A percentile compares a stretch with the other conserved stretches of the same genome.
Conservation (phyloP, 208 protist species). For the Acanthamoeba lenticulata region DNA sequence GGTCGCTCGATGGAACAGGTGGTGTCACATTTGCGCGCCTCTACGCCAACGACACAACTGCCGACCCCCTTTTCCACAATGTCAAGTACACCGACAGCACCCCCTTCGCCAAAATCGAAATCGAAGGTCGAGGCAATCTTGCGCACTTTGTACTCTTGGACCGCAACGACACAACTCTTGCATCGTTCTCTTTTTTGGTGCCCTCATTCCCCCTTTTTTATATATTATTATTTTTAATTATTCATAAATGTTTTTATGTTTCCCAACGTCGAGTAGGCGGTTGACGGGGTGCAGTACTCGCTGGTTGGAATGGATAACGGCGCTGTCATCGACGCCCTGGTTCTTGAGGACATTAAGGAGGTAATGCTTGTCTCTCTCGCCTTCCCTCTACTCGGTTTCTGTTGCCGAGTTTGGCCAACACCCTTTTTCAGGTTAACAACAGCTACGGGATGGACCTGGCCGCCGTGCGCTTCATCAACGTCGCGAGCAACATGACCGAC, state of each 20-base stretch:
- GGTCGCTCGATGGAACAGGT: background rate
- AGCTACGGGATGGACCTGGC: constrained; percentile 4
- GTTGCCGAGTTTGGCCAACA: no score
- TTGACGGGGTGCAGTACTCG: background rate
- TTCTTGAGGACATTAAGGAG: background rate
- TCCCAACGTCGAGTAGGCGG: background rate
- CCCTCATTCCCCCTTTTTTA: background rate
- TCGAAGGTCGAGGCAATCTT: background rate
- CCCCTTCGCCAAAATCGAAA: background rate
- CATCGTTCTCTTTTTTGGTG: background rate
- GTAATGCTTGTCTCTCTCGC: background rate
- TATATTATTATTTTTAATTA: background rate
- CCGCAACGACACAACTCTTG: background rate
- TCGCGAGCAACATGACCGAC: background rate
- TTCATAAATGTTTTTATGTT: background rate
- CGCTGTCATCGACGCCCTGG: background rate
- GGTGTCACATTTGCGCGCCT: background rate
- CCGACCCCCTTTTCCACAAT: background rate
- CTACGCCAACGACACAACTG: background rate
- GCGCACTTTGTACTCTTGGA: background rate
- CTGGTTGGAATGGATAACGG: background rate
- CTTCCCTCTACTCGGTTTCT: no score
- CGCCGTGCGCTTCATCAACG: background rate
- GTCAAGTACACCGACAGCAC: background rate
- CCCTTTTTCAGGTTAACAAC: background rate